These are phyloP conservation scores for Magnolia kwangsiensis DNA, from an alignment of 164 flowering plant species.

Conservation along the genomic window DNA sequence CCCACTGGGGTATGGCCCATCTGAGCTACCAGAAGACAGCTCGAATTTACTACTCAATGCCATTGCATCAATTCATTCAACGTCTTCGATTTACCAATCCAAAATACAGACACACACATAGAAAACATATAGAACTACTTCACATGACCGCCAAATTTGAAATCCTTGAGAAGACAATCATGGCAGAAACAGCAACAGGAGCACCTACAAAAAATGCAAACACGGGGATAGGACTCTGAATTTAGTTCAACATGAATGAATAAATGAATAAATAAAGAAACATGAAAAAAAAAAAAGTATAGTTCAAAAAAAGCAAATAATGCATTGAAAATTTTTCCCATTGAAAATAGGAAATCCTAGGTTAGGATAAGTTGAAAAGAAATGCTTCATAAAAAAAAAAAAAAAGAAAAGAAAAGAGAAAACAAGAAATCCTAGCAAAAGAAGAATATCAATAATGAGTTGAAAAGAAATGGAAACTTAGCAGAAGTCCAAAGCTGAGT, in stretches of 20 bases:
- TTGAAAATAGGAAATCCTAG: no score
- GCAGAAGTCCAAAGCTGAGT: no score
- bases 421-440: no score
- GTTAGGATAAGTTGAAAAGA: no score
- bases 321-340: no score
- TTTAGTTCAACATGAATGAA: not conserved
- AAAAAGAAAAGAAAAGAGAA: no score
- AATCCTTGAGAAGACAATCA: not conserved
- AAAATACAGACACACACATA: conserved; percentile 33
- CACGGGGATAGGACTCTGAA: not conserved
- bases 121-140: conserved; percentile 23
- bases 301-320: no score
- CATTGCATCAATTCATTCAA: conserved; percentile 50
- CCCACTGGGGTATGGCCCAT: conserved; percentile 60
- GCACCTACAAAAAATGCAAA: not conserved
- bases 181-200: conserved; percentile 1
- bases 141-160: conserved; percentile 25
- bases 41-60: conserved; percentile 69
- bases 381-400: no score
- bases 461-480: no score
- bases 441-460: no score
- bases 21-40: conserved; percentile 63
- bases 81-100: conserved; percentile 21
- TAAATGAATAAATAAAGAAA: not conserved
- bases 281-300: no score